A percentile compares a stretch with the other conserved stretches of the same genome.
Evolutionary conservation across 495 filamentous ascomycete genomes (phyloP).

Genomic region (Lasiosphaeria miniovina): DNA sequence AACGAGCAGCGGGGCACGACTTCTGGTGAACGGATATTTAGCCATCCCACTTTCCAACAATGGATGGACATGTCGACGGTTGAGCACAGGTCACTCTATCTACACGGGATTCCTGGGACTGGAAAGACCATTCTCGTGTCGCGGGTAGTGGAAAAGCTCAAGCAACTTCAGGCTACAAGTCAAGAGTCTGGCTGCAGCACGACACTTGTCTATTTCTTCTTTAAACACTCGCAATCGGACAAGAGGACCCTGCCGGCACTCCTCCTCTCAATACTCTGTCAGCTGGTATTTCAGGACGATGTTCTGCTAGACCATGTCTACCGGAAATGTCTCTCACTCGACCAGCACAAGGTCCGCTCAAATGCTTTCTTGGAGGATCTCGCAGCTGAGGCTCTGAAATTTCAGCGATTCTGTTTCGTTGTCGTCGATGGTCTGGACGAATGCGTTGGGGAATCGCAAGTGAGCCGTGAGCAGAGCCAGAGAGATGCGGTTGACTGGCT

Average conservation of each 20-base stretch:
- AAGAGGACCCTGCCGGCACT: neutral
- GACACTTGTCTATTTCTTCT: neutral
- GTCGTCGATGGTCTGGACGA: neutral
- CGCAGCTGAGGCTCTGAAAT: neutral
- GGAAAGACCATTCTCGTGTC: neutral
- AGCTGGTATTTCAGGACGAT: neutral
- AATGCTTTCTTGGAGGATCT: neutral
- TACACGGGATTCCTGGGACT: neutral
- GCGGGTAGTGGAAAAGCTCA: neutral
- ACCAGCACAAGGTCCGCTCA: neutral
- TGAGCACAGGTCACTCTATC: neutral
- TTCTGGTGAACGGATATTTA: neutral
- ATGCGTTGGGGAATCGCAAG: neutral
- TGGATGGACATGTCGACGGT: neutral
- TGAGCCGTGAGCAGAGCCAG: neutral
- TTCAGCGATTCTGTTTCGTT: neutral
- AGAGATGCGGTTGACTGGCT: neutral
- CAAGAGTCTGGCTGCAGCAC: neutral
- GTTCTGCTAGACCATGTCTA: neutral
- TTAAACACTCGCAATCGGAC: neutral
- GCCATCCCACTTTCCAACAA: neutral
- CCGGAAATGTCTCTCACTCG: neutral
- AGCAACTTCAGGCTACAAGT: neutral
- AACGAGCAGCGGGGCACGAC: neutral
- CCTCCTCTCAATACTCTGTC: neutral